phyloP scores from a whole-genome alignment of 345 rosid genomes.

The Brassica nigra region DNA sequence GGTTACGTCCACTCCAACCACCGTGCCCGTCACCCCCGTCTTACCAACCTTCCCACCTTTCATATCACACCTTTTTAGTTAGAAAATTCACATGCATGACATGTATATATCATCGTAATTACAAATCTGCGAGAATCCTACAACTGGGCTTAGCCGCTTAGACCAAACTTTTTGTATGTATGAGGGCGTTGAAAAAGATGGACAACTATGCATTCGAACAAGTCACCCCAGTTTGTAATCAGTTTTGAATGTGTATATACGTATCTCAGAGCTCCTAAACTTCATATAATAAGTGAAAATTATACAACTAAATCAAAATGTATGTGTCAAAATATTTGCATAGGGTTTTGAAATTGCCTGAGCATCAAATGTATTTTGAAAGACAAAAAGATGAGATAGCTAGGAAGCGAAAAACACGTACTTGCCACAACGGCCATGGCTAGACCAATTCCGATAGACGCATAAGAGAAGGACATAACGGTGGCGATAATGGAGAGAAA shows the following conservation, averaged over 20 bases:
- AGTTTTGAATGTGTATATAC: background rate
- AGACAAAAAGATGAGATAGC: background rate
- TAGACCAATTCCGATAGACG: slow-evolving; percentile 76
- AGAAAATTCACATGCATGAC: background rate
- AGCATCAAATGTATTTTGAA: background rate
- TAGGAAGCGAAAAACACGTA: background rate
- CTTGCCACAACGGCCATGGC: slow-evolving; percentile 58
- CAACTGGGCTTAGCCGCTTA: background rate
- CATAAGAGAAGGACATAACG: slow-evolving; percentile 84
- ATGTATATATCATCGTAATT: background rate
- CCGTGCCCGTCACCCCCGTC: slow-evolving; percentile 58
- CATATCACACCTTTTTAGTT: slow-evolving; percentile 15
- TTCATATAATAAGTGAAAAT: background rate
- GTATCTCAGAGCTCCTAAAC: background rate
- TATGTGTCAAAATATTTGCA: background rate
- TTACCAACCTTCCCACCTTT: slow-evolving; percentile 46
- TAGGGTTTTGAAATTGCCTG: background rate
- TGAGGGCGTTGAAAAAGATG: background rate
- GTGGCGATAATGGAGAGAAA: slow-evolving; percentile 85
- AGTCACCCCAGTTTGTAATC: background rate
- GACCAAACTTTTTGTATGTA: background rate
- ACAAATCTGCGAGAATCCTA: background rate
- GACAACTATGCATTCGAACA: background rate
- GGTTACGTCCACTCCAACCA: slow-evolving; percentile 66
- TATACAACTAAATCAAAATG: background rate